phyloP scores from a whole-genome alignment of 2,329 filamentous ascomycete species.

The Stagonosporopsis tanaceti region DNA sequence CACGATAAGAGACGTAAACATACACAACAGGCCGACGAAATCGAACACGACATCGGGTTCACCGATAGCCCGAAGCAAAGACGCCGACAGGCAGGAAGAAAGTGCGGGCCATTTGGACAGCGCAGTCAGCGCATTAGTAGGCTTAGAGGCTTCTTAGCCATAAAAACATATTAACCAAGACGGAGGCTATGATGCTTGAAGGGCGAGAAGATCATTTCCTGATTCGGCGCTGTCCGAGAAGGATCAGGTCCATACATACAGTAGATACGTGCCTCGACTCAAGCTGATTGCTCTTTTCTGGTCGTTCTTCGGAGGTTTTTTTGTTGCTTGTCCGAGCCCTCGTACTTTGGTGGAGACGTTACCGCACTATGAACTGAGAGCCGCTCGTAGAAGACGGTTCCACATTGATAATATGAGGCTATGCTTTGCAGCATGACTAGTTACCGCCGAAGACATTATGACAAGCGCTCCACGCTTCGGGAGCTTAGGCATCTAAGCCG shows the following conservation, averaged over 20 bases:
- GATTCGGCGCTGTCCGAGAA: neutral
- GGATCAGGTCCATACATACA: neutral
- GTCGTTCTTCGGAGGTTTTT: neutral
- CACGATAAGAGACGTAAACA: neutral
- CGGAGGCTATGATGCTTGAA: neutral
- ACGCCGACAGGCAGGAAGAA: constrained; percentile 1
- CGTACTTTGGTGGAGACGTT: neutral
- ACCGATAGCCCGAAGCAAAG: neutral
- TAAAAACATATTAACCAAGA: neutral
- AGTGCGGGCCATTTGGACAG: neutral
- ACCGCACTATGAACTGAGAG: neutral
- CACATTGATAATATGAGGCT: neutral
- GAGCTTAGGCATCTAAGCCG: neutral
- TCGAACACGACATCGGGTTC: neutral
- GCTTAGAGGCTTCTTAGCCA: neutral
- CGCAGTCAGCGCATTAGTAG: neutral
- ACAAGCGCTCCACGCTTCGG: neutral
- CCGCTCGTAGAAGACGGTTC: no score
- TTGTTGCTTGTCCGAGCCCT: neutral
- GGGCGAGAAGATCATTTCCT: neutral
- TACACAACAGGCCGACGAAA: neutral
- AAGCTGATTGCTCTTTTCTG: neutral
- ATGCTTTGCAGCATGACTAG: no score
- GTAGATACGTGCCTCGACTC: neutral
- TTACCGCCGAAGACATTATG: neutral